A percentile compares a stretch with the other conserved stretches of the same genome.
Evolutionary conservation across 139 green algal species (phyloP).

Genomic region (Volvox africanus): DNA sequence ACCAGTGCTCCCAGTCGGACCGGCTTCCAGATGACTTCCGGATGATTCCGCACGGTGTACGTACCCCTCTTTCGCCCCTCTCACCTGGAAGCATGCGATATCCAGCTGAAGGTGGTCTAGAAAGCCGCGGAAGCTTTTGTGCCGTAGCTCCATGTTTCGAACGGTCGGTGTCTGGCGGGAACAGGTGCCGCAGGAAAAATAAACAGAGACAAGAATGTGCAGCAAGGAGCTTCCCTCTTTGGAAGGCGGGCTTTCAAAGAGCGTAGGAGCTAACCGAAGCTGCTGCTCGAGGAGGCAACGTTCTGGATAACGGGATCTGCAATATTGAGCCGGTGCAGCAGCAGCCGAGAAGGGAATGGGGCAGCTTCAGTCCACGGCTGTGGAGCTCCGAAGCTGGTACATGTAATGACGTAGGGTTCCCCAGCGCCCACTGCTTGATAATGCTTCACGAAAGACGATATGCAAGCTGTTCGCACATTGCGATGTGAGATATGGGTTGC

Average conservation of each 20-base stretch:
- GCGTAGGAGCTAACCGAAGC: background rate
- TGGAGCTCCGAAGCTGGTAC: too few species aligned
- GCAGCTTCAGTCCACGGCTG: background rate
- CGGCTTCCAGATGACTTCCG: too few species aligned
- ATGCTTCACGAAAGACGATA: too few species aligned
- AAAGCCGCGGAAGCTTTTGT: conserved; percentile 65
- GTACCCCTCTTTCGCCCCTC: background rate
- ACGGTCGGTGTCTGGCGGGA: conserved; percentile 62
- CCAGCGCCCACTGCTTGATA: too few species aligned
- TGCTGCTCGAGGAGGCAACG: background rate
- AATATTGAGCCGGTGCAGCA: too few species aligned
- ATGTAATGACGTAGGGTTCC: too few species aligned
- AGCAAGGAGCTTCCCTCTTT: background rate
- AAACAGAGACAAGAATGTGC: background rate
- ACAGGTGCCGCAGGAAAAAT: too few species aligned
- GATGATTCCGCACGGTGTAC: too few species aligned
- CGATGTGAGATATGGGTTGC: too few species aligned
- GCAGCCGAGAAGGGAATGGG: background rate
- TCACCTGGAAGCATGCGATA: conserved; percentile 72
- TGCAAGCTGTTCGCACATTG: too few species aligned
- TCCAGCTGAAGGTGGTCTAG: conserved; percentile 60
- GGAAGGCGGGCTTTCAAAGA: background rate
- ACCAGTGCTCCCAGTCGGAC: too few species aligned
- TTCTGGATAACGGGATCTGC: too few species aligned
- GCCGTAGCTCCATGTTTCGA: conserved; percentile 67